Base-by-base conservation (phyloP, 2,329 filamentous ascomycete genomes). In the Colletotrichum theobromicola region DNA sequence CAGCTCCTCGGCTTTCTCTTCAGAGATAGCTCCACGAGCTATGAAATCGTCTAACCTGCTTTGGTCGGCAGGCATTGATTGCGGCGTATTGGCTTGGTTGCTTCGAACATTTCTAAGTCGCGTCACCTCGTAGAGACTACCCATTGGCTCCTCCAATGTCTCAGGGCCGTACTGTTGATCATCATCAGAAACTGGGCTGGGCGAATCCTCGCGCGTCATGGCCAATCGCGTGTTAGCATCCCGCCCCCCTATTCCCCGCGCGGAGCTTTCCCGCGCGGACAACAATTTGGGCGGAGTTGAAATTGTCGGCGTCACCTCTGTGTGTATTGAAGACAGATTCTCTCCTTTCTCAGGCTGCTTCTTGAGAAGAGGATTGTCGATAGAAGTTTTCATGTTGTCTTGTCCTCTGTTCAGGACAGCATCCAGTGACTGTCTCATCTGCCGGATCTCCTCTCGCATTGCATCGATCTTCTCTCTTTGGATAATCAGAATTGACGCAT, bases 91-190 rank as follows among this genome's bases (percentile, higher is more conserved):
- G 1, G 77, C 66, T 35, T 55, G 68, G 46, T 77, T 78, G 57
- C 73, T 79, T 16, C 78, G 77, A 2, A 83, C 76, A 67, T 82
- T 81, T 26, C 79, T 82, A 57, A 90, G 80, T 67, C 88, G 88
- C 4, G 88, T 90, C 18, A 90, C 87, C 76, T 90, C 88, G 78
- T 89, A 90, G 13, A 90, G 80, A 78, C 86, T 88, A 66, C 87
- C 85, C 87, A 90, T 90, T 0, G 87, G 87, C 18, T 87, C 87
- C 10, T 86, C 84, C 5, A 88, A 34, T 13, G 42, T 50, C 18
- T 35, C 67, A 12, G 67, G 35, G 18, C 67, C 67, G 16, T 9
- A 30, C 58, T 78, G 80, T 10, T 21, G 71, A 78, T 79, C 24
- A 77, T 75, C 30, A 82, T 79, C 65, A 10, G 58, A 35, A 5